phyloP scores from a whole-genome alignment of 2,329 filamentous ascomycete genomes.

The Fusarium napiforme region DNA sequence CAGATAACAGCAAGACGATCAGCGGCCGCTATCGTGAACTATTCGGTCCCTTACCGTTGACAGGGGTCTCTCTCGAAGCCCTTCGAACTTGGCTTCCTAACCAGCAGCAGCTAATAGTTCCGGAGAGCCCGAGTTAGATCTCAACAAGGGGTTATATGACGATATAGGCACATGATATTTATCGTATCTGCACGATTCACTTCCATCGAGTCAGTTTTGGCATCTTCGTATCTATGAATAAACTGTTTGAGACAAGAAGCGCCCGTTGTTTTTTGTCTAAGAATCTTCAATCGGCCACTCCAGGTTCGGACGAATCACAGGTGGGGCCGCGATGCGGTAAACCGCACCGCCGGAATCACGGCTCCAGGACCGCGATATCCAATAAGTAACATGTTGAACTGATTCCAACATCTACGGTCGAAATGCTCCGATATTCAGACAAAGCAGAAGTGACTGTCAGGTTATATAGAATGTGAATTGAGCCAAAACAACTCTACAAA shows the following conservation, averaged over 20 bases:
- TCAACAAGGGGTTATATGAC: neutral
- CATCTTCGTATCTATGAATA: neutral
- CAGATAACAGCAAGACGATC: slow-evolving; percentile 1
- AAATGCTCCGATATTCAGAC: neutral
- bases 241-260: slow-evolving; percentile 1
- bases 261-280: neutral
- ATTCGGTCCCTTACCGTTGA: neutral
- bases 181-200: neutral
- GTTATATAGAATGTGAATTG: too few species aligned
- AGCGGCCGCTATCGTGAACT: slow-evolving; percentile 7
- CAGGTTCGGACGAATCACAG: neutral
- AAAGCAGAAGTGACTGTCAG: neutral
- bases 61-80: neutral
- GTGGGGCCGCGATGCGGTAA: slow-evolving; percentile 12
- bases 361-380: neutral
- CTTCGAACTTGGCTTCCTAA: neutral
- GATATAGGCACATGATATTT: slow-evolving; percentile 1
- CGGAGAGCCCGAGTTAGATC: neutral
- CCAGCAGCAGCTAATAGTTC: neutral
- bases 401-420: neutral
- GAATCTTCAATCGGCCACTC: slow-evolving; percentile 1
- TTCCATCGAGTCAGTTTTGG: neutral
- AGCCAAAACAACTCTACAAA: too few species aligned
- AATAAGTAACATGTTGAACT: neutral
- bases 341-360: slow-evolving; percentile 10